Conservation (phyloP, 257 asterid genomes). For the Penstemon eatonii region DNA sequence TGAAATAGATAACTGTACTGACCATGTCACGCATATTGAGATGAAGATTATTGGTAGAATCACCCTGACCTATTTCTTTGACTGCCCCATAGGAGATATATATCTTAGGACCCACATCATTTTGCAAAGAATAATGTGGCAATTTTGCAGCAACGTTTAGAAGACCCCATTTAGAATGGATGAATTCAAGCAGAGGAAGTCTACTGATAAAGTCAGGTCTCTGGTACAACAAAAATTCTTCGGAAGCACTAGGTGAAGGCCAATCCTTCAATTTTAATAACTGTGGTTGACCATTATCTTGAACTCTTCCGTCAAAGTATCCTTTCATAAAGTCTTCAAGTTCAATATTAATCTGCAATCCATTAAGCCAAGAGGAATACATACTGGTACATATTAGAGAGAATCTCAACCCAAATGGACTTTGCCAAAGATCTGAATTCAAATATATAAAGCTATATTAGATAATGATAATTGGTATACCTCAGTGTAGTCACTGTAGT, state of each 20-base stretch:
- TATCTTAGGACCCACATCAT: conserved; percentile 96
- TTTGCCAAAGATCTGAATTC: conserved; percentile 12
- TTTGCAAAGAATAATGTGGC: conserved; percentile 97
- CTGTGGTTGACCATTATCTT: conserved; percentile 67
- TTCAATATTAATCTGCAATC: conserved; percentile 67
- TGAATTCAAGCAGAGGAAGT: conserved; percentile 90
- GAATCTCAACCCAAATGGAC: conserved; percentile 5
- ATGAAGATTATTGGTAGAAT: conserved; percentile 78
- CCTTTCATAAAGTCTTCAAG: conserved; percentile 87
- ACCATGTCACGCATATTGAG: conserved; percentile 92
- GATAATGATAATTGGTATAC: conserved; percentile 35
- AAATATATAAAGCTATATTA: conserved; percentile 15
- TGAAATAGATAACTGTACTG: conserved; percentile 26
- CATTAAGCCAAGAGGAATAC: conserved; percentile 29
- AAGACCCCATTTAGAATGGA: conserved; percentile 99
- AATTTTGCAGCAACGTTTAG: conserved; percentile 93
- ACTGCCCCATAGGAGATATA: conserved; percentile 70
- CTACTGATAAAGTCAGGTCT: conserved; percentile 90
- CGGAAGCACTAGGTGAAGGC: conserved; percentile 95
- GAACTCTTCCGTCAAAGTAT: conserved; percentile 75
- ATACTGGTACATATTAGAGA: conserved; percentile 26
- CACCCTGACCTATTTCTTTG: conserved; percentile 65
- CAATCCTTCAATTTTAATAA: conserved; percentile 89
- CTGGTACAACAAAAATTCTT: conserved; percentile 89
- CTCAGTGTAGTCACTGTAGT: conserved; percentile 71